These are phyloP conservation scores for Corchorus olitorius DNA, from an alignment of 345 rosid genomes.

Conservation along the genomic window DNA sequence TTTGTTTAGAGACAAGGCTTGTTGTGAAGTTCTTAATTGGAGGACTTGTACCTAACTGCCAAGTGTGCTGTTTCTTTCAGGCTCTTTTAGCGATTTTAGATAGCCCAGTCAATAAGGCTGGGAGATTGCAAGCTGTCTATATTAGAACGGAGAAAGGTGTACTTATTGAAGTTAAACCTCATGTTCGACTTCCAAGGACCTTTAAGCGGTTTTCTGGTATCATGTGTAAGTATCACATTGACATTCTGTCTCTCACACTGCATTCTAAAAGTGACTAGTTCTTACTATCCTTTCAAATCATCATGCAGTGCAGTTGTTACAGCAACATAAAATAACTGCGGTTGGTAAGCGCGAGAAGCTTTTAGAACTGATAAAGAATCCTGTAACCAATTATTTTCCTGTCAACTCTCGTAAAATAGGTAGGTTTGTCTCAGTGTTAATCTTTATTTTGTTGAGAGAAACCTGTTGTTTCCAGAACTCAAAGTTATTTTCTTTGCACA, in stretches of 20 bases:
- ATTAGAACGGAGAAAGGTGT: conserved; percentile 88
- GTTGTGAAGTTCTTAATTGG: neutral
- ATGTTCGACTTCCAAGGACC: conserved; percentile 89
- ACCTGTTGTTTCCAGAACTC: neutral
- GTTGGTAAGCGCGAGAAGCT: conserved; percentile 82
- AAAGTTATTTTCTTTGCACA: conserved; percentile 13
- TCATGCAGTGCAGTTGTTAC: conserved; percentile 83
- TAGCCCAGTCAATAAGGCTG: conserved; percentile 88
- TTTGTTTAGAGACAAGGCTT: neutral
- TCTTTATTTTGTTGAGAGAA: neutral
- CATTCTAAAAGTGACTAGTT: conserved; percentile 9
- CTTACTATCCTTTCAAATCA: conserved; percentile 10
- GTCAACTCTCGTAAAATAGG: conserved; percentile 69
- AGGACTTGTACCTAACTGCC: neutral
- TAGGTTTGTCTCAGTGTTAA: conserved; percentile 24
- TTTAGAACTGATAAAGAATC: conserved; percentile 74
- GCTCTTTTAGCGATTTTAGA: conserved; percentile 79
- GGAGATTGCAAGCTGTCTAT: conserved; percentile 73
- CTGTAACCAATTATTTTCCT: conserved; percentile 67
- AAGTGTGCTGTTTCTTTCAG: conserved; percentile 32
- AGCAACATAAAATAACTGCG: conserved; percentile 75
- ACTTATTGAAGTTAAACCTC: conserved; percentile 82
- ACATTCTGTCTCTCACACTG: neutral
- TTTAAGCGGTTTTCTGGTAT: conserved; percentile 80
- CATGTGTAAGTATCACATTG: conserved; percentile 58